Conservation (phyloP, 805 yeast genomes). For the Saturnispora dispora region DNA sequence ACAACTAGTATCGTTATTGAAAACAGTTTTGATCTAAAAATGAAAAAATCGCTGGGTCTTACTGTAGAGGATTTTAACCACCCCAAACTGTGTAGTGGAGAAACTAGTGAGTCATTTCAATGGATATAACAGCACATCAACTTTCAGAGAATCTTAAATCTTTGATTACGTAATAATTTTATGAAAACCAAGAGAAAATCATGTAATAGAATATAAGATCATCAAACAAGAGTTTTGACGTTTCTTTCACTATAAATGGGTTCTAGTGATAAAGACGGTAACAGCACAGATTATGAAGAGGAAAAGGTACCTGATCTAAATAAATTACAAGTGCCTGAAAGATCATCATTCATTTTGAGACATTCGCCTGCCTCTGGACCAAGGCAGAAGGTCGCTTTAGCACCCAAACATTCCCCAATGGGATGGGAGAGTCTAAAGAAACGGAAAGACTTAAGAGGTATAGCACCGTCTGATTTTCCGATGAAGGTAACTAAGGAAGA, state of each 20-base stretch:
- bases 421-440: constrained; percentile 70
- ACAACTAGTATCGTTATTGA: constrained; percentile 18
- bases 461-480: constrained; percentile 40
- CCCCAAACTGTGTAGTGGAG: constrained; percentile 11
- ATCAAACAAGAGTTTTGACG: not conserved
- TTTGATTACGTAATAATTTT: not conserved
- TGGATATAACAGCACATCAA: not conserved
- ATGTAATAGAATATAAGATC: not conserved
- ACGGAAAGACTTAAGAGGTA: constrained; percentile 45
- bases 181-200: not conserved
- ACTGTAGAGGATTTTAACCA: constrained; percentile 24
- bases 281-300: not conserved
- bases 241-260: not conserved
- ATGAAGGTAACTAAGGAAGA: constrained; percentile 48
- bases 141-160: not conserved
- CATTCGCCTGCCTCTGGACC: constrained; percentile 16
- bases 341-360: constrained; percentile 13
- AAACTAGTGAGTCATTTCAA: not conserved
- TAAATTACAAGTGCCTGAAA: not conserved
- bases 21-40: constrained; percentile 13
- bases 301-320: not conserved
- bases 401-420: constrained; percentile 77
- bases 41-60: constrained; percentile 7
- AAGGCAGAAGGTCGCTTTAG: constrained; percentile 49
- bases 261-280: not conserved